Base-by-base conservation (phyloP, 2,329 filamentous ascomycete genomes). In the Lasiodiplodia sp. region DNA sequence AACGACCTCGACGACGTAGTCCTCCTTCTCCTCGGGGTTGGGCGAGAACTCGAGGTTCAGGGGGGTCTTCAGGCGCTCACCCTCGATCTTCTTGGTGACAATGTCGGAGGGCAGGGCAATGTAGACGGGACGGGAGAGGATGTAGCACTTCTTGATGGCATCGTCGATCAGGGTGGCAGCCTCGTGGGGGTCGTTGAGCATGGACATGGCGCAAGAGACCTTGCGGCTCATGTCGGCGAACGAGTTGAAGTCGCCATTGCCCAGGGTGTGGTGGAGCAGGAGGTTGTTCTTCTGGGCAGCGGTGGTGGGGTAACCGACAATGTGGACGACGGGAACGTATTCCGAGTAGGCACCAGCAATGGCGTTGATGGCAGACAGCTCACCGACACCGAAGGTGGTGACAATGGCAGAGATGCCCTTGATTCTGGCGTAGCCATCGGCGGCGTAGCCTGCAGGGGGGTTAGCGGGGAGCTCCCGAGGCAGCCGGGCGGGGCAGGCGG, bases 71-170 rank as follows among this genome's bases (percentile, higher is more conserved):
- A 97, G 85, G 8, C 90, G 84, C 57, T 87, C 85, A 44, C 92
- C 93, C 76, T 95, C 90, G 28, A 97, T 82, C 80, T 94, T 92
- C 77, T 89, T 87, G 72, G 89, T 83, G 11, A 92, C 89, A 85
- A 96, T 91, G 76, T 97, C 92, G 18, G 91, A 92, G 2, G 94
- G 93, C 10, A 97, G 83, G 76, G 90, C 90, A 73, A 97, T 89
- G 80, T 97, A 97, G 62, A 96, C 92, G 2, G 94, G 94, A 23
- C 91, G 87, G 70, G 90, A 92, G 68, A 87, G 84, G 55, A 92
- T 80, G 82, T 88, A 93, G 78, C 92, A 96, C 79, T 93, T 86
- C 38, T 87, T 87, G 34, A 97, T 85, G 3, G 91, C 88, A 74
- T 92, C 86, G 77, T 97, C 94, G 73, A 97, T 94, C 74, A 93